Evolutionary conservation across 805 yeast genomes (phyloP), one percentile per base, ranked within the genome.

Genomic region (Candida koratica): DNA sequence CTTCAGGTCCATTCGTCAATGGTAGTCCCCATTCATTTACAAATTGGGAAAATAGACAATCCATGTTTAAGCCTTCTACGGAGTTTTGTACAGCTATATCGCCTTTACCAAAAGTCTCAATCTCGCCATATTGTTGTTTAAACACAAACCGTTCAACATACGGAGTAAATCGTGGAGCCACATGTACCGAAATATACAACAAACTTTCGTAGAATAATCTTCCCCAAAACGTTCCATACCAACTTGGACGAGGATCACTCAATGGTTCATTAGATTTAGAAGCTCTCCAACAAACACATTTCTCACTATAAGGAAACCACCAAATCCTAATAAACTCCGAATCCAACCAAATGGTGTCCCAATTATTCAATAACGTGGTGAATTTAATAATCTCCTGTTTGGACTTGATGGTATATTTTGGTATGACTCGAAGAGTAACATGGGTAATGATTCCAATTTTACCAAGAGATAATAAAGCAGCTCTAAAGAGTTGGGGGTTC

Each of bases 1-100:
- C 80, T 35, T 77, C 82, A 6, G 81, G 81, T 4, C 97, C 97
- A 44, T 77, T 73, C 16, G 63, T 71, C 52, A 90, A 64, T 14
- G 97, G 97, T 32, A 94, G 77, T n/a, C 93, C 88, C 97, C 97
- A 90, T 63, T 90, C 98, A 55, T 89, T 80, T 34, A 90, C 97
- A 61, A 80, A 89, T 60, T 90, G 98, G 28, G 88, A 79, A 59
- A 87, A 90, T 47, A 90, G 66, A 58, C 97, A 93, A 64, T 93
- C 97, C 95, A 90, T 86, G 58, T 85, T 87, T 51, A 90, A 76
- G 5, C 90, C 96, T 41, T 83, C 85, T 29, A 85, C 90, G 3
- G 95, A 82, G 40, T 76, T 73, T 51, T 81, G 87, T 8, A 89
- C 86, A 2, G 85, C 83, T 32, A 74, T 60, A 37, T 74, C 79